A percentile compares a stretch with the other conserved stretches of the same genome.
Conservation (phyloP, 1,284 basidiomycete genomes). For the Naganishia liquefaciens region DNA sequence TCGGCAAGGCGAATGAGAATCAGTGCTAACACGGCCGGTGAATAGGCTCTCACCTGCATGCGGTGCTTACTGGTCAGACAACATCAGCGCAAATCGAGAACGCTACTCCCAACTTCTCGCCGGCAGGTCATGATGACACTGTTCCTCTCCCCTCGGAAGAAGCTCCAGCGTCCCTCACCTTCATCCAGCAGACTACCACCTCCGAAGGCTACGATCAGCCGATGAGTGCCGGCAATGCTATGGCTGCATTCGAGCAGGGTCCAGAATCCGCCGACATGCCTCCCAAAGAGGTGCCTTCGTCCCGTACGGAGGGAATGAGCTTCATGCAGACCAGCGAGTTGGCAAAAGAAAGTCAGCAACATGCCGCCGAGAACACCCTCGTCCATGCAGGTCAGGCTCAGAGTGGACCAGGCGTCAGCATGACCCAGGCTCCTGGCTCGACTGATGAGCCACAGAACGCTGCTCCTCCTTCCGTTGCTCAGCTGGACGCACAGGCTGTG, state of each 20-base stretch:
- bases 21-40: too few relatives aligned
- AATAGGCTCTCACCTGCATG: constrained; percentile 10
- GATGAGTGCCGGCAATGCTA: background rate
- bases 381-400: constrained; percentile 9
- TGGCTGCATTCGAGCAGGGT: constrained; percentile 21
- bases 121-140: background rate
- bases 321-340: constrained; percentile 33
- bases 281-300: constrained; percentile 20
- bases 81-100: constrained; percentile 8
- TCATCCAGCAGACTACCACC: constrained; percentile 8
- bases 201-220: constrained; percentile 3
- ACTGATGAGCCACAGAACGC: background rate
- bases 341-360: constrained; percentile 2
- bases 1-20: too few relatives aligned
- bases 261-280: constrained; percentile 21
- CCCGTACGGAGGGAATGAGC: constrained; percentile 32
- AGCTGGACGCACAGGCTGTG: constrained; percentile 10
- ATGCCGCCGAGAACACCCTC: background rate
- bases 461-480: constrained; percentile 13
- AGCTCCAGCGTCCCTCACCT: constrained; percentile 6
- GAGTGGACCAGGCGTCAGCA: constrained; percentile 7
- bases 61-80: constrained; percentile 15
- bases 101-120: constrained; percentile 21
- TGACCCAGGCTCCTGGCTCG: background rate
- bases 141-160: constrained; percentile 19